Conservation (phyloP, 2,329 filamentous ascomycete species). For the Aureobasidium musti region DNA sequence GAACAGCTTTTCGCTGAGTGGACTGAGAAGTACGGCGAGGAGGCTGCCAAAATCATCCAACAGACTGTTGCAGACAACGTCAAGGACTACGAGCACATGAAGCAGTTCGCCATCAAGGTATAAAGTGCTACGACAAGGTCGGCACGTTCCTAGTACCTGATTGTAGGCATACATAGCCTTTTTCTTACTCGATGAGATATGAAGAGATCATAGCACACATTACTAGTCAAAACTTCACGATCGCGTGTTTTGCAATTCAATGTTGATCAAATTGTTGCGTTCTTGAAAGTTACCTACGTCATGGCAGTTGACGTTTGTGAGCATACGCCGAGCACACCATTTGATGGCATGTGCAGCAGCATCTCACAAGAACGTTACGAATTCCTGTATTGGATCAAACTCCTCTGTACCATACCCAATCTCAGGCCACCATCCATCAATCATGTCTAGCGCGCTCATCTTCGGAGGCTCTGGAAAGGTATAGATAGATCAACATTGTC, state of each 20-base stretch:
- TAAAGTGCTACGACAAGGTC: background rate
- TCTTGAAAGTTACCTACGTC: slow-evolving; percentile 8
- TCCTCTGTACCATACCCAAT: background rate
- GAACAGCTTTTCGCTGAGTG: slow-evolving; percentile 72
- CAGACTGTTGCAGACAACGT: slow-evolving; percentile 71
- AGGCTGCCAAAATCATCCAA: slow-evolving; percentile 69
- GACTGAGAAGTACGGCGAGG: slow-evolving; percentile 71
- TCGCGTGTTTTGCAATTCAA: background rate
- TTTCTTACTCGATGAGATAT: slow-evolving; percentile 4
- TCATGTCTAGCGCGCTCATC: slow-evolving; percentile 35
- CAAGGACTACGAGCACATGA: slow-evolving; percentile 77
- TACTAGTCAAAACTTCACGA: background rate
- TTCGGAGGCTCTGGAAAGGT: slow-evolving; percentile 42
- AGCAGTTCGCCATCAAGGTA: slow-evolving; percentile 68
- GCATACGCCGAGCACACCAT: slow-evolving; percentile 2
- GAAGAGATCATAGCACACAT: background rate
- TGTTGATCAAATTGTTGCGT: background rate
- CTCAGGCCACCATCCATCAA: background rate
- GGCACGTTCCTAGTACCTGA: background rate
- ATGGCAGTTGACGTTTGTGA: slow-evolving; percentile 6
- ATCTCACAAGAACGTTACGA: background rate
- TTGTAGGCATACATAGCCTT: background rate
- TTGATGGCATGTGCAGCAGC: background rate
- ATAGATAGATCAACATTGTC: no score
- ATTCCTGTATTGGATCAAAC: background rate